phyloP scores from a whole-genome alignment of 1,139 yeast species.

The Scheffersomyces lignicola region DNA sequence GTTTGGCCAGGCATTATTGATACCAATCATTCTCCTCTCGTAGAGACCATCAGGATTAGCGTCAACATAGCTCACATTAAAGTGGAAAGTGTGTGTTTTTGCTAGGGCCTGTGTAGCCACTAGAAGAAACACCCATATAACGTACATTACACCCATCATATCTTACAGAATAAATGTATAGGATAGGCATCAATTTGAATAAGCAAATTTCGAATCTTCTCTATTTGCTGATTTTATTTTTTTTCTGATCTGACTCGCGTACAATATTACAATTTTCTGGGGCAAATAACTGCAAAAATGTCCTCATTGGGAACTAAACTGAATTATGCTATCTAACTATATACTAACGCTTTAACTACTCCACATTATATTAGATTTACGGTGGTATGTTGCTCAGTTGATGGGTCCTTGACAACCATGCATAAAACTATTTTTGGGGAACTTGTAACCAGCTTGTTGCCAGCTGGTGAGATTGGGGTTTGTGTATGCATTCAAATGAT shows the following conservation, averaged over 20 bases:
- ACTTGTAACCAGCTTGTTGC: constrained; percentile 25
- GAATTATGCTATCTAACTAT: no score
- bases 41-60: constrained; percentile 76
- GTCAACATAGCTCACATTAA: constrained; percentile 69
- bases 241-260: no score
- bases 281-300: no score
- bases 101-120: constrained; percentile 28
- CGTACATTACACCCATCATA: constrained; percentile 1
- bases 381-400: no score
- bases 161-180: no score
- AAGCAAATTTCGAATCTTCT: no score
- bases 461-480: constrained; percentile 25
- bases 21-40: constrained; percentile 70
- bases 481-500: constrained; percentile 24
- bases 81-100: constrained; percentile 64
- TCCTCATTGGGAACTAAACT: no score
- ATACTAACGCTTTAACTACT: no score
- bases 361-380: no score
- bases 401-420: constrained; percentile 15
- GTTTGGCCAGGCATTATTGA: constrained; percentile 84
- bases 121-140: neutral
- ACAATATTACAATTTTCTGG: no score
- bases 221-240: no score
- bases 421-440: constrained; percentile 22
- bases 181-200: no score